phyloP scores from a whole-genome alignment of 257 asterid species.

The Penstemon davidsonii region DNA sequence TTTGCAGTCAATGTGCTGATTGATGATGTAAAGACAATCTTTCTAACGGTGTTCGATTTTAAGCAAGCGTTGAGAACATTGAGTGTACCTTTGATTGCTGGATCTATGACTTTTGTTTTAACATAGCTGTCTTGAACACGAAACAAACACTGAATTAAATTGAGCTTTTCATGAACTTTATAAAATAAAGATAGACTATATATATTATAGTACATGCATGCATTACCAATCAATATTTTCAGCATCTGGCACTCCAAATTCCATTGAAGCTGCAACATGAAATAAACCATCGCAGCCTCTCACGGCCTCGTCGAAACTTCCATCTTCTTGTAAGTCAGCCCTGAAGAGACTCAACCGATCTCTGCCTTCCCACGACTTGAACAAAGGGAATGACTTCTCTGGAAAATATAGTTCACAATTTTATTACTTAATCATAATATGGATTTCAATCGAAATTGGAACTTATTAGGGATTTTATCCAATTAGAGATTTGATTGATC shows the following conservation, averaged over 20 bases:
- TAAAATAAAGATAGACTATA: not conserved
- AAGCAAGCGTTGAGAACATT: constrained; percentile 72
- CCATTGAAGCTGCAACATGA: constrained; percentile 92
- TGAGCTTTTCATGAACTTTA: constrained; percentile 1
- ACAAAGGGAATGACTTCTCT: constrained; percentile 65
- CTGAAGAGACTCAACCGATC: constrained; percentile 55
- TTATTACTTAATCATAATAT: too few relatives aligned
- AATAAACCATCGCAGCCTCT: constrained; percentile 75
- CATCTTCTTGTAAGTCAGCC: constrained; percentile 77
- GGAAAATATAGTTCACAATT: not conserved
- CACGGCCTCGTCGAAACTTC: constrained; percentile 83
- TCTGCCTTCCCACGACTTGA: constrained; percentile 45
- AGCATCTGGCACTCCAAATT: constrained; percentile 46
- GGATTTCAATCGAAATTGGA: too few relatives aligned
- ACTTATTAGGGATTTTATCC: too few relatives aligned
- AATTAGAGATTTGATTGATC: too few relatives aligned
- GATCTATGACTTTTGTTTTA: constrained; percentile 48
- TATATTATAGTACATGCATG: not conserved
- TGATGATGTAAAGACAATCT: constrained; percentile 73
- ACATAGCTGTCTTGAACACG: constrained; percentile 48
- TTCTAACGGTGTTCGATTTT: constrained; percentile 46
- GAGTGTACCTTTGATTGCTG: constrained; percentile 65
- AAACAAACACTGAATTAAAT: constrained; percentile 8
- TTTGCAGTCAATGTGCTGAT: constrained; percentile 81
- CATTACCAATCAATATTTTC: constrained; percentile 55